A percentile compares a stretch with the other conserved stretches of the same genome.
These are phyloP conservation scores for Stevia rebaudiana DNA, from an alignment of 140 eudicot genomes.

Conservation along the genomic window DNA sequence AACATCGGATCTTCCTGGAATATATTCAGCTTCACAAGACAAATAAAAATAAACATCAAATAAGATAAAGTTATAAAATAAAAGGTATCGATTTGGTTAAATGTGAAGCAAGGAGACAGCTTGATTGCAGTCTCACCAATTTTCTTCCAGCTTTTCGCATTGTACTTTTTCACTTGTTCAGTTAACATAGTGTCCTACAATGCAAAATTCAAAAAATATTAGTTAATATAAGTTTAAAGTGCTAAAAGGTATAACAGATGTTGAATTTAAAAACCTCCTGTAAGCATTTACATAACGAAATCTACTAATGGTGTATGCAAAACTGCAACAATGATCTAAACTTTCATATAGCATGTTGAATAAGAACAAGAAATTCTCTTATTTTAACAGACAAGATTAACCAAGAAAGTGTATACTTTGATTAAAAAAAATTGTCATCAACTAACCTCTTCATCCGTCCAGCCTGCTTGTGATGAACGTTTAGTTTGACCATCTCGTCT, in stretches of 20 bases:
- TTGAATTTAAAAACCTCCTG: not conserved
- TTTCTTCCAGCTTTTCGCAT: constrained; percentile 72
- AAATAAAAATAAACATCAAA: not conserved
- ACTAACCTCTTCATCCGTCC: constrained; percentile 87
- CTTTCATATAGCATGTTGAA: not conserved
- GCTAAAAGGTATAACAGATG: not conserved
- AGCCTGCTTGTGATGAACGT: constrained; percentile 86
- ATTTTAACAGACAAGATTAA: constrained; percentile 6
- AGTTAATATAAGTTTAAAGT: not conserved
- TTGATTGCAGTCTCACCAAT: constrained; percentile 45
- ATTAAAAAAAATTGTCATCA: not conserved
- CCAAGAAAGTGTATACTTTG: not conserved
- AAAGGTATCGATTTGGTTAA: not conserved
- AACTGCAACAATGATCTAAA: not conserved
- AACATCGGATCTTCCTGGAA: constrained; percentile 76
- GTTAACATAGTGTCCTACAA: constrained; percentile 55
- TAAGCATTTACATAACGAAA: not conserved
- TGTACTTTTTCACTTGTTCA: constrained; percentile 48
- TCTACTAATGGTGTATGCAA: not conserved
- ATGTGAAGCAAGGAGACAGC: constrained; percentile 1
- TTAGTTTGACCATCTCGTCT: constrained; percentile 41
- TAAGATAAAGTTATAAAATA: not conserved
- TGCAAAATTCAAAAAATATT: constrained; percentile 8
- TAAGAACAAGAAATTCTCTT: not conserved
- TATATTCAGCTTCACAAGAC: constrained; percentile 52